Conservation (phyloP, 306 rosid species). For the Trifolium fragiferum region DNA sequence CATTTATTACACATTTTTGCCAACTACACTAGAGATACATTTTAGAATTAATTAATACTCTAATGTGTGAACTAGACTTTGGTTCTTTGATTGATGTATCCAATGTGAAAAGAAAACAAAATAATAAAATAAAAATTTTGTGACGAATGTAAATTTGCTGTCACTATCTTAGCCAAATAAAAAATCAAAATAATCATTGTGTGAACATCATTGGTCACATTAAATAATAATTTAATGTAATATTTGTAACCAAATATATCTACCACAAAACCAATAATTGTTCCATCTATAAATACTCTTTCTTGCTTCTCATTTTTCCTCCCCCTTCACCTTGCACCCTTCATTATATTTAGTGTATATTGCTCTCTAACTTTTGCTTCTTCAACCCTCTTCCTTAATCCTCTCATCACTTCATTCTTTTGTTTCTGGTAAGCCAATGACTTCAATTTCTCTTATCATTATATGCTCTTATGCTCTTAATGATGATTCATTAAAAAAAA, state of each 20-base stretch:
- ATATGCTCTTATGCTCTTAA: not conserved
- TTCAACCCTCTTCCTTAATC: constrained; percentile 36
- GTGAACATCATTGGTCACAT: constrained; percentile 13
- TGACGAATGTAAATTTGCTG: not conserved
- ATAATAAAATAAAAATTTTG: not conserved
- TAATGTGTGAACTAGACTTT: constrained; percentile 25
- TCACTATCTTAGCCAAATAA: constrained; percentile 24
- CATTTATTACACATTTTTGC: not conserved
- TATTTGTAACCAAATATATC: constrained; percentile 32
- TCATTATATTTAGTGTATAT: constrained; percentile 19
- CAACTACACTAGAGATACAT: not conserved
- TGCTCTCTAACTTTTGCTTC: constrained; percentile 40
- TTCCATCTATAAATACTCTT: constrained; percentile 64
- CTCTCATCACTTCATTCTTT: not conserved
- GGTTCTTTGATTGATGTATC: not conserved
- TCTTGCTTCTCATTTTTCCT: constrained; percentile 54
- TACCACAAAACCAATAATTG: constrained; percentile 24
- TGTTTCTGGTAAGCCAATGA: constrained; percentile 49
- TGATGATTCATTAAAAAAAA: not conserved
- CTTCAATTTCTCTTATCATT: constrained; percentile 30
- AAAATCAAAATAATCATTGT: constrained; percentile 13
- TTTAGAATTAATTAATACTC: constrained; percentile 3
- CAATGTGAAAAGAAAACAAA: constrained; percentile 13
- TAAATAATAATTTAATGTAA: constrained; percentile 22
- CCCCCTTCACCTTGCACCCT: constrained; percentile 52